A percentile compares a stretch with the other conserved stretches of the same genome.
phyloP scores from a whole-genome alignment of 139 green algal species.

The Penium margaritaceum region DNA sequence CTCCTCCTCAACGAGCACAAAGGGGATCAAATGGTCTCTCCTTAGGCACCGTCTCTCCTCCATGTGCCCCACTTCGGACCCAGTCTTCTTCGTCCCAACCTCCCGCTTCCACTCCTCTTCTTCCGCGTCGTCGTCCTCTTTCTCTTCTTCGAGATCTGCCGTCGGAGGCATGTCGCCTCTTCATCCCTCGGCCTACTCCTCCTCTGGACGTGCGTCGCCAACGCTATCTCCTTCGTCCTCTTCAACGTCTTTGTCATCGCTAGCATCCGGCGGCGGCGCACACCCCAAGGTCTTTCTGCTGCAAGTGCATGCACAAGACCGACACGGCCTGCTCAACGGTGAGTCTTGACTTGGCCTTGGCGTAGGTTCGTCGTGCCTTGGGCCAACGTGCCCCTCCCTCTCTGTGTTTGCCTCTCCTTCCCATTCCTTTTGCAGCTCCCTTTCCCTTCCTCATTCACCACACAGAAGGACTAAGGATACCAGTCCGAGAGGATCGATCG shows the following conservation, averaged over 20 bases:
- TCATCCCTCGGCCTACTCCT: neutral
- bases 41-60: conserved; percentile 37
- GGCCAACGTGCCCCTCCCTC: too few species aligned
- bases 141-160: neutral
- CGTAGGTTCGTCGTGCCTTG: too few species aligned
- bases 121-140: neutral
- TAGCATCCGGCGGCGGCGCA: neutral
- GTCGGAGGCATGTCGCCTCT: neutral
- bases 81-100: conserved; percentile 11
- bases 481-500: too few species aligned
- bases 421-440: too few species aligned
- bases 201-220: neutral
- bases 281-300: conserved; percentile 25
- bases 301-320: conserved; percentile 32
- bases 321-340: conserved; percentile 39
- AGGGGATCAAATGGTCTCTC: conserved; percentile 35
- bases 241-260: neutral
- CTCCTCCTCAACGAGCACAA: conserved; percentile 3
- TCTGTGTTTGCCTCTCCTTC: too few species aligned
- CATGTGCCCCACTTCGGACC: conserved; percentile 27
- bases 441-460: too few species aligned
- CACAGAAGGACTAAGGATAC: too few species aligned
- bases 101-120: neutral
- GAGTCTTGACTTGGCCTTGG: conserved; percentile 1
- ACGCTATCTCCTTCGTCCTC: neutral